Base-by-base conservation (phyloP, 2,329 filamentous ascomycete species). In the Beauveria rudraprayagi region DNA sequence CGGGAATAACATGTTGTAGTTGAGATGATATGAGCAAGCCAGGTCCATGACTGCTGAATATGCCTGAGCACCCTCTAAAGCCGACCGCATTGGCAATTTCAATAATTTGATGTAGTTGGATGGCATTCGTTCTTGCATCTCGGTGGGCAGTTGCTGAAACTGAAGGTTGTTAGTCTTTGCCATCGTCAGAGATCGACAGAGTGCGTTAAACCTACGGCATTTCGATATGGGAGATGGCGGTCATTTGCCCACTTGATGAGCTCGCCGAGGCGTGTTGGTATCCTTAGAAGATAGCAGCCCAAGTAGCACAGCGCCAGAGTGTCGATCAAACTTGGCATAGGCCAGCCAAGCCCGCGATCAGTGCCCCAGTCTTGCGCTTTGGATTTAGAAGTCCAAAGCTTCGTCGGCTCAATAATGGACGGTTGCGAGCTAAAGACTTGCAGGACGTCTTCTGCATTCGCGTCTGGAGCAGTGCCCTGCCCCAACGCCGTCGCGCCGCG, bases 281-380 rank as follows among this genome's bases (percentile, higher is more conserved):
- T 78, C 61, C 88, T 85, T 66, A 96, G 78, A 28, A 96, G 77
- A 51, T 94, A 68, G 43, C 85, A 85, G 1, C 85, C 92, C 40
- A 97, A 73, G 74, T 97, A 97, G 69, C 90, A 92, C 11, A 96
- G 71, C 1, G 80, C 86, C 57, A 97, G 73, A 0, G 88, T 88
- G 66, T 96, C 92, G 47, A 90, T 76, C 41, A 95, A 76, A 56
- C 77, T 84, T 1, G 92, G 92, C 66, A 84, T 67, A 53, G 79
- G 77, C 77, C 84, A 82, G 50, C 77, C 71, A 65, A 77, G 72
- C 6, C 77, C 77, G 28, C 74, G 69, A 61, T 78, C 74, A 16
- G 78, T 64, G 54, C 71, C 68, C 80, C 83, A 76, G 68, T 76
- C 70, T 76, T 71, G 73, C 30, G 69, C 73, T 64, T 69, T 75